Evolutionary conservation across 2,329 filamentous ascomycete genomes (phyloP), one percentile per base, ranked within the genome.

Genomic region (Cryphonectria nitschkei): DNA sequence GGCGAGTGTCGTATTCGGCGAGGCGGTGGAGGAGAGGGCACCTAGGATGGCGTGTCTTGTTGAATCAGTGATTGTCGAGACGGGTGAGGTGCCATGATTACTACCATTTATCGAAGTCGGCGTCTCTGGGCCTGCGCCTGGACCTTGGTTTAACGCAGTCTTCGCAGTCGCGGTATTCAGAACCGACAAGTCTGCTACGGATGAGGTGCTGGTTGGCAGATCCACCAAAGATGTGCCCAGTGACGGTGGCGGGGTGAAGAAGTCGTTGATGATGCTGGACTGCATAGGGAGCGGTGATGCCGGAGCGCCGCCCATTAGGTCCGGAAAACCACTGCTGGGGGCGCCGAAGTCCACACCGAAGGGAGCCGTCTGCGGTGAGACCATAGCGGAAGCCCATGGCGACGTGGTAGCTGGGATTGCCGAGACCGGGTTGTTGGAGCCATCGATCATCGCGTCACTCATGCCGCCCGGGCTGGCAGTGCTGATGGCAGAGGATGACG

Each of bases 401-500:
- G 88, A 86, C 75, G 86, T 83, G 68, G 81, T 83, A 72, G 82
- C 83, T 4, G 84, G 83, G 2, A 84, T 82, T 29, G 85, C 82
- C 70, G 85, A 82, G 52, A 86, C 84, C 56, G 87, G 85, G 74
- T 91, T 89, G 79, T 90, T 92, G 52, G 89, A 89, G 72, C 93
- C 93, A 80, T 98, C 94, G 70, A 96, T 85, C 91, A 97, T 94
- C 72, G 94, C 90, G 79, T 98, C 96, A 81, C 93, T 97, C 80
- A 95, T 93, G 66, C 92, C 93, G 79, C 93, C 95, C 78, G 97
- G 95, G 81, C 95, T 98, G 71, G 93, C 93, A 60, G 93, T 97
- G 83, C 95, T 98, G 80, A 98, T 95, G 63, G 94, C 94, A 11
- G 96, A 98, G 22, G 96, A 96, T 19, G 96, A 98, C 14, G 96